These are phyloP conservation scores for Murraya paniculata DNA, from an alignment of 345 rosid species.

Conservation along the genomic window DNA sequence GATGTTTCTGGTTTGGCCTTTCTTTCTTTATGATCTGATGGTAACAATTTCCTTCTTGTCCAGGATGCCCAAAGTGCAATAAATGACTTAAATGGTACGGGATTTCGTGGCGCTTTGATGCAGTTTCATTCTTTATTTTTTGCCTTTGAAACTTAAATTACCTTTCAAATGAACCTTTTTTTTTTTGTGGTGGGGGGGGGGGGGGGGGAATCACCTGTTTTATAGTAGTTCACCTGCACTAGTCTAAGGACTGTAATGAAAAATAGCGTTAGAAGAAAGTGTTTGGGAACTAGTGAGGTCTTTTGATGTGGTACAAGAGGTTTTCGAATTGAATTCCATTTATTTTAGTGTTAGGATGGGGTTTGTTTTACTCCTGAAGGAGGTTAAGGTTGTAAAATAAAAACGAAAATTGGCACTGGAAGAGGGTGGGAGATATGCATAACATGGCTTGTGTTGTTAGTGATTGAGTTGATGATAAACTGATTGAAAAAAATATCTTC, in stretches of 20 bases:
- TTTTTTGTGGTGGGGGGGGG: too few species aligned
- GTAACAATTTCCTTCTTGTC: slow-evolving; percentile 9
- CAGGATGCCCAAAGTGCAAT: slow-evolving; percentile 99
- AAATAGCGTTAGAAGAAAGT: not conserved
- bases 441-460: not conserved
- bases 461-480: not conserved
- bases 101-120: not conserved
- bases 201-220: not conserved
- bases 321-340: not conserved
- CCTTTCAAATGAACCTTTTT: not conserved
- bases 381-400: not conserved
- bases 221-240: not conserved
- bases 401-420: not conserved
- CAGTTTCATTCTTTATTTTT: not conserved
- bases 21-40: not conserved
- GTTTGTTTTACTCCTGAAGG: not conserved
- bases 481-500: too few species aligned
- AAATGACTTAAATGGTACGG: slow-evolving; percentile 85
- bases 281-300: not conserved
- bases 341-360: not conserved
- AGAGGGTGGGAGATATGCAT: not conserved
- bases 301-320: not conserved
- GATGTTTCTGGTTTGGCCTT: not conserved
- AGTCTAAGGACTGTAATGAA: not conserved
- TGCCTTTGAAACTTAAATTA: not conserved